These are phyloP conservation scores for Solanum corneliomulleri DNA, from an alignment of 257 asterid genomes.

Conservation along the genomic window DNA sequence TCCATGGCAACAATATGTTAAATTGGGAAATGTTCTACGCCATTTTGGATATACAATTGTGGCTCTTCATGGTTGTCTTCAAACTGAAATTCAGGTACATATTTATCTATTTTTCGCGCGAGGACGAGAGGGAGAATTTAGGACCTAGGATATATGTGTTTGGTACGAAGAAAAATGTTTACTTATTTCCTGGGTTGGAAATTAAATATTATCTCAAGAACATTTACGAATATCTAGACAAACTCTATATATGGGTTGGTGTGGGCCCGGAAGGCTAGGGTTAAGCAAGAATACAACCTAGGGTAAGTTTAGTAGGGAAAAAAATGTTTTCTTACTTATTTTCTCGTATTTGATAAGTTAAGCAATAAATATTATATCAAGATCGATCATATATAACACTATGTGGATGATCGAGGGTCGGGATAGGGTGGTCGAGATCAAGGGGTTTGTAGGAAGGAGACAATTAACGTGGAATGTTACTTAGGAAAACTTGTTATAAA, in stretches of 20 bases:
- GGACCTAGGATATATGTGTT: neutral
- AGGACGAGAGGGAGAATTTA: neutral
- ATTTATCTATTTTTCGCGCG: no score
- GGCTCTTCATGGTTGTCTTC: conserved; percentile 91
- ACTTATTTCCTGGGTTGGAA: neutral
- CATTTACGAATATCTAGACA: neutral
- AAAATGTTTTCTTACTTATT: neutral
- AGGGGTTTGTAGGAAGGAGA: neutral
- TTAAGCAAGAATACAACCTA: neutral
- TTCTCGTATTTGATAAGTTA: neutral
- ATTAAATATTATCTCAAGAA: neutral
- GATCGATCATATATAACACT: neutral
- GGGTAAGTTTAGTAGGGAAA: neutral
- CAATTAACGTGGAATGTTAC: neutral
- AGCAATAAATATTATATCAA: neutral
- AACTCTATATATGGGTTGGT: neutral
- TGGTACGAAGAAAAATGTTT: neutral
- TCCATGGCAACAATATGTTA: conserved; percentile 83
- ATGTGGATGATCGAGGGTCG: neutral
- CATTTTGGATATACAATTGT: conserved; percentile 88
- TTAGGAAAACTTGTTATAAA: neutral
- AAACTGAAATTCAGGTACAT: conserved; percentile 80
- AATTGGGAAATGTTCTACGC: conserved; percentile 75
- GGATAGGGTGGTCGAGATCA: neutral
- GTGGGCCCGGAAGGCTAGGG: neutral